Conservation (phyloP, 2,329 filamentous ascomycete genomes). For the Penicillium paneum region DNA sequence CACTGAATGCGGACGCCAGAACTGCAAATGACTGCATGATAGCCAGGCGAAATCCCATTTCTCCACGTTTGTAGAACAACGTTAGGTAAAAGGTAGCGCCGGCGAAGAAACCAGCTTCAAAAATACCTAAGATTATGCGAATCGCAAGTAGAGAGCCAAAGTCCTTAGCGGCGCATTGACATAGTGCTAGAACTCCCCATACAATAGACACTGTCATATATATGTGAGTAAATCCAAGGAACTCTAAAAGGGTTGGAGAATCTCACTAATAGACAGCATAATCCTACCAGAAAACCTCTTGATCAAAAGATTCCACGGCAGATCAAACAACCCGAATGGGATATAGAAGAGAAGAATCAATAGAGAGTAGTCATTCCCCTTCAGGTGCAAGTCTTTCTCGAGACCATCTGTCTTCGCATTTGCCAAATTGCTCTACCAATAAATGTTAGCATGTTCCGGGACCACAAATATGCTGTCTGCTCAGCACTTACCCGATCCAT, state of each 20-base stretch:
- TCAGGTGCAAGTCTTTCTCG: conserved; percentile 37
- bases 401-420: conserved; percentile 50
- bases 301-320: conserved; percentile 44
- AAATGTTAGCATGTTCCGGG: conserved; percentile 17
- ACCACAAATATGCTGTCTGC: not conserved
- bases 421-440: conserved; percentile 42
- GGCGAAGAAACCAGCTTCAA: conserved; percentile 56
- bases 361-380: conserved; percentile 37
- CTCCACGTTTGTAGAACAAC: conserved; percentile 44
- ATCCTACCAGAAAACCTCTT: conserved; percentile 44
- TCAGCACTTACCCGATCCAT: conserved; percentile 27
- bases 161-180: conserved; percentile 50
- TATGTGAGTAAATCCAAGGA: conserved; percentile 20
- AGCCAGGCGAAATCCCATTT: conserved; percentile 46
- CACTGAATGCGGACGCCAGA: conserved; percentile 43
- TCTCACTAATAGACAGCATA: conserved; percentile 37
- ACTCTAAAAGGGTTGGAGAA: conserved; percentile 10
- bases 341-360: conserved; percentile 51
- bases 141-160: conserved; percentile 51
- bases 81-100: conserved; percentile 55
- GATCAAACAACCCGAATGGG: conserved; percentile 49
- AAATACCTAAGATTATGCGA: conserved; percentile 42
- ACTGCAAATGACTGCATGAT: conserved; percentile 46
- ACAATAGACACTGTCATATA: conserved; percentile 26
- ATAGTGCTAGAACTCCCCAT: conserved; percentile 35